Base-by-base conservation (phyloP, 2,329 filamentous ascomycete genomes). In the Aspergillus versicolor region DNA sequence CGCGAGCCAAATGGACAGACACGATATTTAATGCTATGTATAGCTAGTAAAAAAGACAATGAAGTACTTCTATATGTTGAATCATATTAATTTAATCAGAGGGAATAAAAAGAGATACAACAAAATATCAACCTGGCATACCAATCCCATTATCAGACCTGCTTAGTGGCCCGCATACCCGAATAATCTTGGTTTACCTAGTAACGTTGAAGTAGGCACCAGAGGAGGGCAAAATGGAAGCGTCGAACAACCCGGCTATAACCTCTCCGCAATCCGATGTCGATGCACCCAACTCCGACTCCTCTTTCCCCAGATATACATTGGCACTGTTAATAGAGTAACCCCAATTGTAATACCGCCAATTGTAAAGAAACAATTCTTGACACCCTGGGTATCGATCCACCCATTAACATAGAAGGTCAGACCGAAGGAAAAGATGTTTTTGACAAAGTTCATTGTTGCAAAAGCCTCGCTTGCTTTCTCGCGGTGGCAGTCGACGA, bases 391-490 rank as follows among this genome's bases (percentile, higher is more conserved):
- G 15, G 61, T 63, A 1, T 65, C 72, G 58, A 77, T 71, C 74
- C 75, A 77, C 42, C 72, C 69, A 46, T 75, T 76, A 60, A 70
- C 64, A 52, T 75, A 77, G 52, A 77, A 76, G 2, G 73, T 73
- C 49, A 77, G 56, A 0, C 73, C 47, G 13, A 56, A 56, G 4
- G 54, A 42, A 37, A 56, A 56, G 69, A 75, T 53, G 53, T 75
- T 76, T 65, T 75, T 76, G 43, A 73, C 56, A 49, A 74, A 75
- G 56, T 73, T 75, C 70, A 77, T 74, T 17, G 67, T 64, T 0
- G 73, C 71, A 46, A 76, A 73, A 1, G 73, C 73, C 57, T 76
- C 73, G 13, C 71, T 71, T 1, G 73, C 72, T 48, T 73, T 70
- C 40, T 71, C 64, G 15, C 71, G 69, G 61, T 76, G 74, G 54